phyloP scores from a whole-genome alignment of 1,284 basidiomycete species.

The Gomphus sp. region DNA sequence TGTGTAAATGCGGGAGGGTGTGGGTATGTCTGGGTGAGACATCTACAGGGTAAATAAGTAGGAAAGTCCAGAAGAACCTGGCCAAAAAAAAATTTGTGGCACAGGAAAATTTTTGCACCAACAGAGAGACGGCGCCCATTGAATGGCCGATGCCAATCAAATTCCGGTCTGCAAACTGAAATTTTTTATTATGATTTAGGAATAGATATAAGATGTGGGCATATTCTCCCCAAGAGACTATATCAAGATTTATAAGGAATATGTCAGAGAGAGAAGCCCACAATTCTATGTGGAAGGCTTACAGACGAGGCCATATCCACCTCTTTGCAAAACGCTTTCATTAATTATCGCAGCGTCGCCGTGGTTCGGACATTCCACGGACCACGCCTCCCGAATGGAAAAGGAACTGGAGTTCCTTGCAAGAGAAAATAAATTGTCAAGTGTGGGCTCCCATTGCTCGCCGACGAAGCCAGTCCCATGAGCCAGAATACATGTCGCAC shows the following conservation, averaged over 20 bases:
- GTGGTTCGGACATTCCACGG: conserved; percentile 46
- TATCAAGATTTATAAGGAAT: too few species aligned
- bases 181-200: conserved; percentile 28
- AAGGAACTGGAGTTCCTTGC: conserved; percentile 13
- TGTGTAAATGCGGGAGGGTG: conserved; percentile 24
- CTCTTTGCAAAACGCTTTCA: conserved; percentile 27
- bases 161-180: conserved; percentile 38
- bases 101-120: conserved; percentile 16
- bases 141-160: conserved; percentile 55
- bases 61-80: not conserved
- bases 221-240: conserved; percentile 53
- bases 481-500: conserved; percentile 37
- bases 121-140: conserved; percentile 51
- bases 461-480: conserved; percentile 49
- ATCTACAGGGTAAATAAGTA: conserved; percentile 19
- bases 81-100: not conserved
- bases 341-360: conserved; percentile 44
- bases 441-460: conserved; percentile 46
- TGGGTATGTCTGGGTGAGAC: conserved; percentile 21
- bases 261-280: too few species aligned
- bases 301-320: conserved; percentile 35
- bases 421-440: conserved; percentile 34
- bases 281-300: conserved; percentile 15
- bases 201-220: conserved; percentile 45
- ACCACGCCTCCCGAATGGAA: conserved; percentile 39